Evolutionary conservation across 768 basidiomycete species (phyloP).

Genomic region (Butyriboletus loyo): DNA sequence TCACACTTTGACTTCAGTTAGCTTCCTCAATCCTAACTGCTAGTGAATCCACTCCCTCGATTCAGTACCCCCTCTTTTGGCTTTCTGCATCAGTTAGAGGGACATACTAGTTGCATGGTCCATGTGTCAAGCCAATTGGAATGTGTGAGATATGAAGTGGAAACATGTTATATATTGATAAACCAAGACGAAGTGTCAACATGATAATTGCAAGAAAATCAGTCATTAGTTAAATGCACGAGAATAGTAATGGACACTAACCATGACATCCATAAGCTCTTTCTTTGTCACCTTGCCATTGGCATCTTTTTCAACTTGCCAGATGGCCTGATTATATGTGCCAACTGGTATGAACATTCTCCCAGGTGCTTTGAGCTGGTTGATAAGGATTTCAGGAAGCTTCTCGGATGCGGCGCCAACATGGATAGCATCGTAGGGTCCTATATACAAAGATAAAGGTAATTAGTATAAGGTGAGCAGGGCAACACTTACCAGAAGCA

Average conservation of each 20-base stretch:
- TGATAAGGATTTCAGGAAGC: slow-evolving; percentile 66
- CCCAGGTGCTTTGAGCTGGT: slow-evolving; percentile 74
- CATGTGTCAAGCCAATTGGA: not conserved
- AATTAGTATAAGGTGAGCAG: not conserved
- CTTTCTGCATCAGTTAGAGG: slow-evolving; percentile 62
- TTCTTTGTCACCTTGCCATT: slow-evolving; percentile 62
- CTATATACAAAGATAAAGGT: slow-evolving; percentile 28
- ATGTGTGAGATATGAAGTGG: not conserved
- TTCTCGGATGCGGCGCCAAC: slow-evolving; percentile 89
- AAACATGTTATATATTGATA: not conserved
- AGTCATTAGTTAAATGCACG: slow-evolving; percentile 11
- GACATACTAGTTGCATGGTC: slow-evolving; percentile 48
- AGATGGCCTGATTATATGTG: slow-evolving; percentile 52
- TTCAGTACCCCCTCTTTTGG: slow-evolving; percentile 33
- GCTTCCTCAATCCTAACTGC: not conserved
- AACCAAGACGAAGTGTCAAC: not conserved
- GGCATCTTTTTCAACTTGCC: slow-evolving; percentile 76
- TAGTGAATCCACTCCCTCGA: not conserved
- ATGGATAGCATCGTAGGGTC: slow-evolving; percentile 82
- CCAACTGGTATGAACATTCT: slow-evolving; percentile 95
- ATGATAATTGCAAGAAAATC: not conserved
- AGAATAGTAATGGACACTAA: slow-evolving; percentile 35
- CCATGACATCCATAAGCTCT: slow-evolving; percentile 78
- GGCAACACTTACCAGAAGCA: slow-evolving; percentile 28
- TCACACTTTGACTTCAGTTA: too few species aligned